Evolutionary conservation across 2,329 filamentous ascomycete species (phyloP).

Genomic region (Fusarium sp.): DNA sequence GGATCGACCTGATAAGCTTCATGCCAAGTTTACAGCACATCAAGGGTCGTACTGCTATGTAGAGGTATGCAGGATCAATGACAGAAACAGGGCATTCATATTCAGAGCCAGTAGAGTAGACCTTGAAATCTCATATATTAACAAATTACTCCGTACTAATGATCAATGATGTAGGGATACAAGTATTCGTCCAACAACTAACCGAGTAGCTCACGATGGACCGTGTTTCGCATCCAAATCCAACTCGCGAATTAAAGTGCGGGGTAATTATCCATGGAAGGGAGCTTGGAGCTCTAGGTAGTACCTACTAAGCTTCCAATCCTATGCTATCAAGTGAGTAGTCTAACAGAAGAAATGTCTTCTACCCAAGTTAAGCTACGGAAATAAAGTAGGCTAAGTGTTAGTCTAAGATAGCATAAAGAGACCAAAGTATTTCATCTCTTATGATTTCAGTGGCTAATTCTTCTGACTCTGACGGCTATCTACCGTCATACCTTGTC

Average conservation of each 20-base stretch:
- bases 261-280: background rate
- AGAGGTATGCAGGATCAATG: background rate
- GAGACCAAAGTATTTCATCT: background rate
- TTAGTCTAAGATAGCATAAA: background rate
- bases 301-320: background rate
- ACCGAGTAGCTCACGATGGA: background rate
- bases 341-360: background rate
- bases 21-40: constrained; percentile 23
- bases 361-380: background rate
- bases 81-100: background rate
- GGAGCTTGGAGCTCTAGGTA: background rate
- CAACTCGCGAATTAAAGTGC: background rate
- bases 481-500: background rate
- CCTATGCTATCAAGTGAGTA: too few species aligned
- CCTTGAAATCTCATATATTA: background rate
- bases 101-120: background rate
- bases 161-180: background rate
- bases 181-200: background rate
- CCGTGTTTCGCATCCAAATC: background rate
- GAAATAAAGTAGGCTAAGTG: background rate
- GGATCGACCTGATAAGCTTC: constrained; percentile 5
- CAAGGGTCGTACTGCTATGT: background rate
- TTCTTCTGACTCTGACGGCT: too few species aligned
- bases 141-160: background rate
- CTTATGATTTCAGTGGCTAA: background rate